Conservation (phyloP, 257 asterid species). For the Solanum bukasovii region DNA sequence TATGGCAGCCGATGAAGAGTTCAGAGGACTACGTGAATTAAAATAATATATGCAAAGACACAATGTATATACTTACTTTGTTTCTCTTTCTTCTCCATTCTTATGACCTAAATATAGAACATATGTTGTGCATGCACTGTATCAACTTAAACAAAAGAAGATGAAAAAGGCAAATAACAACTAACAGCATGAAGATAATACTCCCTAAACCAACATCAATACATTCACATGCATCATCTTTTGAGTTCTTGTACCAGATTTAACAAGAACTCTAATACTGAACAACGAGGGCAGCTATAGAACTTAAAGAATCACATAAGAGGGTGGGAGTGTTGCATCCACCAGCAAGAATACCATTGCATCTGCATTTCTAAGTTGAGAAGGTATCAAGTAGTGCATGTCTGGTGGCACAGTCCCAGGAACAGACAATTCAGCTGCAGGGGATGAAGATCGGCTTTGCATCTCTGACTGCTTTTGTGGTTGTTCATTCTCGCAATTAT, state of each 20-base stretch:
- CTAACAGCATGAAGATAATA: not conserved
- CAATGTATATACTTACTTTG: not conserved
- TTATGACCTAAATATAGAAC: not conserved
- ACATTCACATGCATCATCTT: not conserved
- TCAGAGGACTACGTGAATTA: not conserved
- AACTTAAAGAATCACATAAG: not conserved
- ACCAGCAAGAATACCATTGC: conserved; percentile 31
- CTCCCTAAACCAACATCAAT: not conserved
- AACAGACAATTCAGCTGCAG: conserved; percentile 37
- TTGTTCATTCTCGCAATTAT: conserved; percentile 52
- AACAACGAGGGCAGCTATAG: not conserved
- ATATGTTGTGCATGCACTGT: not conserved
- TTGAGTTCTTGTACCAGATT: not conserved
- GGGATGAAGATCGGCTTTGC: conserved; percentile 40
- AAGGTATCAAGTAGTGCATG: conserved; percentile 45
- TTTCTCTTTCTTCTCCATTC: not conserved
- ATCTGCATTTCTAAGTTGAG: conserved; percentile 63
- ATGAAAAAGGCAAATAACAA: not conserved
- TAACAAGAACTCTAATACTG: not conserved
- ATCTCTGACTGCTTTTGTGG: conserved; percentile 41
- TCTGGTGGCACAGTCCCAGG: conserved; percentile 45
- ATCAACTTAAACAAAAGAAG: not conserved
- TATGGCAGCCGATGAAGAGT: not conserved
- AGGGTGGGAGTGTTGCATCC: not conserved
- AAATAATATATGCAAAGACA: not conserved